Conservation (phyloP, 129 eudicot genomes). For the Kitagawia praeruptora region DNA sequence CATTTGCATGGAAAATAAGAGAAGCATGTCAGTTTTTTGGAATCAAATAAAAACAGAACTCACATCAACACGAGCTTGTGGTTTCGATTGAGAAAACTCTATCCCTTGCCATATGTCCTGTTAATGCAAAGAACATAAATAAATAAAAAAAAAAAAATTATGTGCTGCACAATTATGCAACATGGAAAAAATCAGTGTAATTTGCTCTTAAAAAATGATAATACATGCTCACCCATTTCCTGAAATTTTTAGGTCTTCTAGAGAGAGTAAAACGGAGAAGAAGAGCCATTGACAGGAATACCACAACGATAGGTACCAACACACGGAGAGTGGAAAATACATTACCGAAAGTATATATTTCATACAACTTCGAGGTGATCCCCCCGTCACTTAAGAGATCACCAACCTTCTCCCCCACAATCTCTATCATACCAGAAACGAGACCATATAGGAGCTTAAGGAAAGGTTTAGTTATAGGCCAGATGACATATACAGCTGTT, state of each 20-base stretch:
- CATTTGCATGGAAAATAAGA: constrained; percentile 7
- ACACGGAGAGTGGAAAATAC: constrained; percentile 33
- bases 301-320: constrained; percentile 37
- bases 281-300: constrained; percentile 48
- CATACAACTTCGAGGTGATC: constrained; percentile 35
- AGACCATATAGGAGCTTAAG: constrained; percentile 38
- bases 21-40: not conserved
- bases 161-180: not conserved
- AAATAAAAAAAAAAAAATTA: not conserved
- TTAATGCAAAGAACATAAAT: constrained; percentile 17
- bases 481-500: constrained; percentile 42
- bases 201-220: not conserved
- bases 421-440: constrained; percentile 33
- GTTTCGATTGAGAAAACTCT: constrained; percentile 87
- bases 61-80: constrained; percentile 98
- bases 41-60: constrained; percentile 23
- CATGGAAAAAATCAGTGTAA: not conserved
- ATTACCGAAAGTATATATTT: constrained; percentile 42
- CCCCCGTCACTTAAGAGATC: constrained; percentile 54
- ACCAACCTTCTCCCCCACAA: constrained; percentile 35
- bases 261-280: constrained; percentile 81
- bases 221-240: constrained; percentile 59
- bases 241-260: constrained; percentile 75
- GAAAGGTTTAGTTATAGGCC: constrained; percentile 56
- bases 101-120: constrained; percentile 99